Base-by-base conservation (phyloP, 2,329 filamentous ascomycete genomes). In the Stachybotrys elegans region DNA sequence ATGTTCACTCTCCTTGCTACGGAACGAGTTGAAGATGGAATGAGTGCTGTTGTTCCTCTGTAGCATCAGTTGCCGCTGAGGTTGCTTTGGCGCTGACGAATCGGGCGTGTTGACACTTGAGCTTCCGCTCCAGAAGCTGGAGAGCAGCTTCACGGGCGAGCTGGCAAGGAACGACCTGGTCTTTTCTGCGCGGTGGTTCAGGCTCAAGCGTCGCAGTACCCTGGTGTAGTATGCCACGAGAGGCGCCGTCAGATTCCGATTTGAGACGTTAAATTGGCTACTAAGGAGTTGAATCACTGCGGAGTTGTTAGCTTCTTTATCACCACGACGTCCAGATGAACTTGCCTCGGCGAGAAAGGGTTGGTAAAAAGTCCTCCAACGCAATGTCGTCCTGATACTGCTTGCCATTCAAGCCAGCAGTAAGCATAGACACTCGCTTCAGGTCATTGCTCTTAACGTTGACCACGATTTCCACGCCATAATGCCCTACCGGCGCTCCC, bases 71-170 rank as follows among this genome's bases (percentile, higher is more conserved):
- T 56, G 31, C 14, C 31, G 31, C 31, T 34, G 31, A 2, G 31
- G 19, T 13, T 14, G 31, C 31, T 49, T 16, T 67, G 65, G 31
- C 68, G 68, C 40, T 67, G 68, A 45, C 61, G 60, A 46, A 71
- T 75, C 9, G 68, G 53, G 13, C 53, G 50, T 8, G 57, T 38
- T 6, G 56, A 48, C 9, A 51, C 49, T 5, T 25, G 73, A 75
- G 44, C 75, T 78, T 20, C 81, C 79, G 25, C 81, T 78, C 55
- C 94, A 81, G 43, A 96, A 79, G 57, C 78, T 95, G 0, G 91
- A 94, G 14, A 97, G 72, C 57, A 95, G 75, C 62, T 96, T 97
- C 39, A 94, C 88, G 0, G 92, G 91, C 1, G 91, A 96, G n/a
- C 84, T 79, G 5, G 83, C 82, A 9, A 92, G 76, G 58, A 88